These are phyloP conservation scores for Plenodomus tracheiphilus DNA, from an alignment of 2,329 filamentous ascomycete genomes.

Conservation along the genomic window DNA sequence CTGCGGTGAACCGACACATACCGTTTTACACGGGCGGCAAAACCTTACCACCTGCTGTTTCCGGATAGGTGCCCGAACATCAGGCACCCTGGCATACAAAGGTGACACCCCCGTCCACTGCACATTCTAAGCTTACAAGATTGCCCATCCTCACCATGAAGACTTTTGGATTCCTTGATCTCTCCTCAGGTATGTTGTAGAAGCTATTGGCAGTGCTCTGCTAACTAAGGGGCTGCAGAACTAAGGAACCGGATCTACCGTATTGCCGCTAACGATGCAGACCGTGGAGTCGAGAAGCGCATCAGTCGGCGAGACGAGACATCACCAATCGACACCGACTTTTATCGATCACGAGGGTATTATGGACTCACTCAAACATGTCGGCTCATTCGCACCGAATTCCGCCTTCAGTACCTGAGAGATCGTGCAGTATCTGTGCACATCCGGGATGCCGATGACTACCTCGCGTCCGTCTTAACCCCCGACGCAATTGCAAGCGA, in stretches of 20 bases:
- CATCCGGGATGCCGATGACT: constrained; percentile 12
- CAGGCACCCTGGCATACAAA: not conserved
- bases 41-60: not conserved
- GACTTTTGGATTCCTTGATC: not conserved
- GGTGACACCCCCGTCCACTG: not conserved
- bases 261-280: constrained; percentile 6
- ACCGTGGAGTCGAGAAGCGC: constrained; percentile 10
- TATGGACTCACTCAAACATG: constrained; percentile 11
- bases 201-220: not conserved
- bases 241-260: constrained; percentile 13
- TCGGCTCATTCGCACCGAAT: constrained; percentile 12
- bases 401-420: constrained; percentile 5
- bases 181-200: not conserved
- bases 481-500: constrained; percentile 4
- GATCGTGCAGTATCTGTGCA: constrained; percentile 12
- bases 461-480: constrained; percentile 7
- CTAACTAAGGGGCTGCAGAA: constrained; percentile 1
- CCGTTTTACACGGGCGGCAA: not conserved
- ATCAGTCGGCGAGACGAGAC: constrained; percentile 6
- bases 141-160: not conserved
- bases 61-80: not conserved
- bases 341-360: constrained; percentile 6
- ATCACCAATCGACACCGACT: constrained; percentile 7
- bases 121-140: no score
- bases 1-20: not conserved